Evolutionary conservation across 208 protist genomes (phyloP).

Genomic region (Acanthamoeba lenticulata): DNA sequence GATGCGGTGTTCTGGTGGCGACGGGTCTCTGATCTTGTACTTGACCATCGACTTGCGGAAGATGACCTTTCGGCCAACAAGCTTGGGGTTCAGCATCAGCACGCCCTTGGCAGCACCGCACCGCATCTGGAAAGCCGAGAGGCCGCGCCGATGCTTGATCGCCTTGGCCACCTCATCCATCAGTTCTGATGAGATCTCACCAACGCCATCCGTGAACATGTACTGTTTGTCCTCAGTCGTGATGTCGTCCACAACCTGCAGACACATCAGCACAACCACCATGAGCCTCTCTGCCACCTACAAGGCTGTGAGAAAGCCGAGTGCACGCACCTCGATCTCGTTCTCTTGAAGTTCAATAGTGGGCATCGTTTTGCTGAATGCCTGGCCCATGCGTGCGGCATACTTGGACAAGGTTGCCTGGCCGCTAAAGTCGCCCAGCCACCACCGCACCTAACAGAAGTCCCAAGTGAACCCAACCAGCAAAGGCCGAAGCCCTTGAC

Average conservation of each 20-base stretch:
- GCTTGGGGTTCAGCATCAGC: conserved; percentile 31
- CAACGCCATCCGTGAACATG: conserved; percentile 39
- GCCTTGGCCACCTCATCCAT: neutral
- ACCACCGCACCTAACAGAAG: neutral
- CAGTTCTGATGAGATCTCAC: neutral
- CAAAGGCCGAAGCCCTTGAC: neutral
- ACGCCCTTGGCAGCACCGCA: conserved; percentile 8
- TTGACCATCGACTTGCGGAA: conserved; percentile 48
- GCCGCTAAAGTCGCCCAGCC: conserved; percentile 25
- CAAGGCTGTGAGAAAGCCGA: too few relatives aligned
- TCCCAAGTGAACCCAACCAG: neutral
- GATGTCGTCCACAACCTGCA: conserved; percentile 24
- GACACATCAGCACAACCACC: neutral
- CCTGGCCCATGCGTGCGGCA: conserved; percentile 43
- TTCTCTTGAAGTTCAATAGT: conserved; percentile 50
- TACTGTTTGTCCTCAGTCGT: neutral
- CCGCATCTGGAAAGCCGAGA: neutral
- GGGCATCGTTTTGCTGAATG: conserved; percentile 18
- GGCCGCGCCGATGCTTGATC: neutral
- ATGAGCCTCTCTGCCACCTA: too few relatives aligned
- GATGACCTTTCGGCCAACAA: neutral
- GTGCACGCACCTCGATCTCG: too few relatives aligned
- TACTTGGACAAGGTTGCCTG: conserved; percentile 39
- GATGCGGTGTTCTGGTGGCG: neutral
- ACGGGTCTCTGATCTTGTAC: neutral